Conservation (phyloP, 176 grass and related monocot genomes). For the Phoenix dactylifera region DNA sequence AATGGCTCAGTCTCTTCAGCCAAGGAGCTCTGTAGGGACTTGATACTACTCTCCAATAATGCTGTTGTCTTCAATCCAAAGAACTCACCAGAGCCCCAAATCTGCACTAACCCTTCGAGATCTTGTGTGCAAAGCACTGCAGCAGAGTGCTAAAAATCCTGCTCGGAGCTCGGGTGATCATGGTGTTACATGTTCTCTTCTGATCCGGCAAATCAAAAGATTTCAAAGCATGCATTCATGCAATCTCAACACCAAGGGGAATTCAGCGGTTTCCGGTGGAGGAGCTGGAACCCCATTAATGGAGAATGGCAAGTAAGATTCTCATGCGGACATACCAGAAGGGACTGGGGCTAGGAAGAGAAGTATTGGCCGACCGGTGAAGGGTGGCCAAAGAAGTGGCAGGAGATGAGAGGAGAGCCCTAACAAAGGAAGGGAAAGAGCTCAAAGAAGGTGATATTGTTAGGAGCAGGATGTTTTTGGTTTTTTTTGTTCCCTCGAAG, state of each 20-base stretch:
- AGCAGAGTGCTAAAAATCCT: slow-evolving; percentile 22
- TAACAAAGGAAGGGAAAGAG: slow-evolving; percentile 33
- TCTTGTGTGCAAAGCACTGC: slow-evolving; percentile 40
- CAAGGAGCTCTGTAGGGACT: slow-evolving; percentile 62
- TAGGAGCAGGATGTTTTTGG: no score
- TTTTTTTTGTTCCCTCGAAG: no score
- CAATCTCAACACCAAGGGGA: background rate
- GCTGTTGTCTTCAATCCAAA: slow-evolving; percentile 55
- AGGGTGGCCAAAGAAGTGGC: slow-evolving; percentile 29
- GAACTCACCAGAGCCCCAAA: slow-evolving; percentile 53
- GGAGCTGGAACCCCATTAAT: background rate
- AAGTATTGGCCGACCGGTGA: slow-evolving; percentile 38
- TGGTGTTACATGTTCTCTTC: slow-evolving; percentile 1
- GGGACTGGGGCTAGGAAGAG: slow-evolving; percentile 17
- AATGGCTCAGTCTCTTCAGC: slow-evolving; percentile 58
- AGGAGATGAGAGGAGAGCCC: slow-evolving; percentile 20
- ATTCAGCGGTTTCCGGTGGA: slow-evolving; percentile 10
- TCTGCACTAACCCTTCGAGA: slow-evolving; percentile 50
- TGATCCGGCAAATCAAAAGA: slow-evolving; percentile 22
- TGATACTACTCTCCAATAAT: slow-evolving; percentile 73
- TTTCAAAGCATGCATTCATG: slow-evolving; percentile 10
- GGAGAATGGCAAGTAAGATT: slow-evolving; percentile 16
- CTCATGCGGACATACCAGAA: background rate
- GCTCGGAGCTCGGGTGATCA: background rate
- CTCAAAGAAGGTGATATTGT: slow-evolving; percentile 18